Evolutionary conservation across 2,329 filamentous ascomycete genomes (phyloP).

Genomic region (Aspergillus spinulosporus): DNA sequence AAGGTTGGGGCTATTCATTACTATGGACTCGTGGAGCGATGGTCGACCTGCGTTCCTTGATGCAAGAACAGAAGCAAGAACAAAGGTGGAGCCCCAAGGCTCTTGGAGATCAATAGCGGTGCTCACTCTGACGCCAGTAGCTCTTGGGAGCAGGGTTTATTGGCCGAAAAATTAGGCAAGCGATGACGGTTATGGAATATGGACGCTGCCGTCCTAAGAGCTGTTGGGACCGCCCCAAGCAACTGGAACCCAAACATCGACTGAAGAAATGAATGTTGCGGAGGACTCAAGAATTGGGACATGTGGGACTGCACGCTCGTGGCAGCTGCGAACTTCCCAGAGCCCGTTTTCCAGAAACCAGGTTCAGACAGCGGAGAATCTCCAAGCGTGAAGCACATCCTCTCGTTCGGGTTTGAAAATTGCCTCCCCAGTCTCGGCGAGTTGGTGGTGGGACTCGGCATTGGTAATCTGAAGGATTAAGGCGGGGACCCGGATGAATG

Average conservation of each 20-base stretch:
- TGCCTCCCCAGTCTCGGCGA: neutral
- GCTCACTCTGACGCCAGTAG: neutral
- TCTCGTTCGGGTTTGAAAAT: neutral
- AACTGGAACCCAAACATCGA: neutral
- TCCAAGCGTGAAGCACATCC: neutral
- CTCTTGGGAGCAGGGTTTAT: neutral
- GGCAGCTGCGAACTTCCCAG: neutral
- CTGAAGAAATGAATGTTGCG: neutral
- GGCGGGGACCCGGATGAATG: conserved; percentile 3
- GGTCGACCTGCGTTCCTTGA: neutral
- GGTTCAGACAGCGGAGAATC: neutral
- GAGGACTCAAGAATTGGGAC: neutral
- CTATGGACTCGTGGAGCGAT: neutral
- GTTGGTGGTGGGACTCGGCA: conserved; percentile 1
- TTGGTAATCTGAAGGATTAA: neutral
- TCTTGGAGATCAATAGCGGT: neutral
- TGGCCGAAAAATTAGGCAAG: neutral
- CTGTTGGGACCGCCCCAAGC: neutral
- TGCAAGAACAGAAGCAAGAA: neutral
- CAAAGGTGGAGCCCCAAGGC: neutral
- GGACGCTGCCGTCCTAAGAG: neutral
- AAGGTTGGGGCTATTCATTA: neutral
- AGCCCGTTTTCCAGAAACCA: neutral
- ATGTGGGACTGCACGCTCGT: neutral
- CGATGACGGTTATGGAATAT: neutral